Base-by-base conservation (phyloP, 31 red algal genomes). In the Endocladia muricata region DNA sequence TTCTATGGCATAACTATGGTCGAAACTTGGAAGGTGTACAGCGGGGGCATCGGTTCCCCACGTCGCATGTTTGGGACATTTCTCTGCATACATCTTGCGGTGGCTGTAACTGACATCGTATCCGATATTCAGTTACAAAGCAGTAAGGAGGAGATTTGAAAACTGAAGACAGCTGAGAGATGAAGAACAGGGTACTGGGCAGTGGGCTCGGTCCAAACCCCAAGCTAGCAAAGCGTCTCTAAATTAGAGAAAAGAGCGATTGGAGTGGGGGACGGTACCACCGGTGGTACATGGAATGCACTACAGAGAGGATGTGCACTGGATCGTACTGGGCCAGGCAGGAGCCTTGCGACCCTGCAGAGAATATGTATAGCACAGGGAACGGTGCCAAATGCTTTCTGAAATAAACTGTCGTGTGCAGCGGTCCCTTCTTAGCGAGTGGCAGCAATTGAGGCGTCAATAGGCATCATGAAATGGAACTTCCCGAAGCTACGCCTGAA, bases 21-120 rank as follows among this genome's bases (percentile, higher is more conserved):
- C 11, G 75, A 79, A 41, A 29, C 75, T n/a, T 79, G 75, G 75
- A 19, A 59, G 6, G 29, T 74, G 26, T 79, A 22, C 21, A 29
- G 26, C 23, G 30, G 65, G 55, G 7, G 54, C 23, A 76, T 13
- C 7, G 31, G 52, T 26, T 15, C 55, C 11, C 58, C 8, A 63
- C 28, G 58, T 9, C 58, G 9, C 8, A 63, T 49, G 19, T 49
- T 19, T 49, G 11, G 22, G 28, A 22, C 19, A 9, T 9, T 8
- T 15, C 28, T 63, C 19, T 63, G 28, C 19, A 31, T 28, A 23
- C 22, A 22, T 63, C 58, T 22, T 23, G 58, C 58, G 8, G 22
- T 9, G 58, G 11, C 58, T 63, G 8, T 28, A 9, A 63, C 11
- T 63, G 58, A 63, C 19, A 22, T 22, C 19, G 9, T 15, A 63